phyloP scores from a whole-genome alignment of 73 alveolate species.

The Tetrahymena thermophila region DNA sequence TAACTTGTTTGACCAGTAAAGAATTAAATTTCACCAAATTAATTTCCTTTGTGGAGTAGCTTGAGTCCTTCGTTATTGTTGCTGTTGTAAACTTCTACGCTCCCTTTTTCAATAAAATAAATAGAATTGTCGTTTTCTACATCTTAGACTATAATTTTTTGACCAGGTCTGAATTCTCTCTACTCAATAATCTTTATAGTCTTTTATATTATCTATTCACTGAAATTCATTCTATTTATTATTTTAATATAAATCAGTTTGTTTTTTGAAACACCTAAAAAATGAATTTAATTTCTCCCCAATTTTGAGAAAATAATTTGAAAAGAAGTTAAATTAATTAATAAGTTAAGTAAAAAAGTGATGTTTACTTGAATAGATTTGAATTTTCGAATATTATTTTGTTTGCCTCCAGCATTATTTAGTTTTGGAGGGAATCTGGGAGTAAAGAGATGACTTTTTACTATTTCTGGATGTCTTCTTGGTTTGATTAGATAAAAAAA shows the following conservation, averaged over 20 bases:
- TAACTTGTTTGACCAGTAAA: neutral
- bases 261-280: too few species aligned
- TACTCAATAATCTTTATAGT: neutral
- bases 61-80: neutral
- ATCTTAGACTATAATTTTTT: neutral
- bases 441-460: slow-evolving; percentile 5
- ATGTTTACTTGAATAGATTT: neutral
- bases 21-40: neutral
- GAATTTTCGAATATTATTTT: neutral
- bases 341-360: neutral
- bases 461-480: slow-evolving; percentile 9
- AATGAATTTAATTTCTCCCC: neutral
- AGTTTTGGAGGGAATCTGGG: slow-evolving; percentile 12
- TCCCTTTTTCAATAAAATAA: neutral
- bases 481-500: slow-evolving; percentile 18
- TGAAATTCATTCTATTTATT: neutral
- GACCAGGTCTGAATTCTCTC: neutral
- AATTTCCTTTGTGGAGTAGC: neutral
- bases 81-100: neutral
- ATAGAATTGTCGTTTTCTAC: neutral
- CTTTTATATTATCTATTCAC: neutral
- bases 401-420: slow-evolving; percentile 5
- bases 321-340: too few species aligned
- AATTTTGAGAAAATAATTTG: too few species aligned
- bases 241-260: too few species aligned